These are phyloP conservation scores for Vigna hirtella DNA, from an alignment of 306 rosid species.

Conservation along the genomic window DNA sequence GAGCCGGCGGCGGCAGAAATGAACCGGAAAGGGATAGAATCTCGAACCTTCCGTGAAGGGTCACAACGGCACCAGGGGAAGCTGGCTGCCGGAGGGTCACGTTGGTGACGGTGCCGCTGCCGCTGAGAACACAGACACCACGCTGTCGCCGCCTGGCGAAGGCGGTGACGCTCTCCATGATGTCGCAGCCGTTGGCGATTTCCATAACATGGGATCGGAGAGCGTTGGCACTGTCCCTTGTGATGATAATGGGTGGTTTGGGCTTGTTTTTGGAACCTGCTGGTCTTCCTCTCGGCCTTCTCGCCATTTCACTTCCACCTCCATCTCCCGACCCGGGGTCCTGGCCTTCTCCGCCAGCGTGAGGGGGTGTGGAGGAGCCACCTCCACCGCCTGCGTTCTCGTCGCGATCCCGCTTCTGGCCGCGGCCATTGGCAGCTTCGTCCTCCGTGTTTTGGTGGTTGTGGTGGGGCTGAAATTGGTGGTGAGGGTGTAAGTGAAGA, in stretches of 20 bases:
- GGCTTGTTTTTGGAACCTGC: constrained; percentile 93
- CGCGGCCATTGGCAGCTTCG: constrained; percentile 59
- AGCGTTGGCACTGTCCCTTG: constrained; percentile 90
- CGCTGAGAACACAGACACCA: constrained; percentile 85
- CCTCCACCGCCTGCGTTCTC: constrained; percentile 35
- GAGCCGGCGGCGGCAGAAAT: constrained; percentile 94
- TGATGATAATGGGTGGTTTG: constrained; percentile 90
- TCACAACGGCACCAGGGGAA: constrained; percentile 79
- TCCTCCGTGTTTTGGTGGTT: constrained; percentile 61
- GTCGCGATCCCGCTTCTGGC: constrained; percentile 72
- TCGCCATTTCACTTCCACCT: constrained; percentile 47
- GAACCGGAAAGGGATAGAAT: constrained; percentile 85
- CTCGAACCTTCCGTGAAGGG: constrained; percentile 88
- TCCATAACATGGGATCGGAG: constrained; percentile 92
- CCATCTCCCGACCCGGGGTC: constrained; percentile 50
- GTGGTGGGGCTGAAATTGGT: constrained; percentile 65
- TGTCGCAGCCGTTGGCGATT: constrained; percentile 75
- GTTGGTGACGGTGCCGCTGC: constrained; percentile 87
- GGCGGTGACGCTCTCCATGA: constrained; percentile 77
- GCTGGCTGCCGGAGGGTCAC: constrained; percentile 91
- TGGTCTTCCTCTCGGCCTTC: constrained; percentile 88
- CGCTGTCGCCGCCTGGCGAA: constrained; percentile 83
- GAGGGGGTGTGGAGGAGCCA: constrained; percentile 9
- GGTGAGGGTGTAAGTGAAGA: constrained; percentile 79
- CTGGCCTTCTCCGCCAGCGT: constrained; percentile 38